Evolutionary conservation across 1,139 yeast species (phyloP).

Genomic region (Taphrina pruni): DNA sequence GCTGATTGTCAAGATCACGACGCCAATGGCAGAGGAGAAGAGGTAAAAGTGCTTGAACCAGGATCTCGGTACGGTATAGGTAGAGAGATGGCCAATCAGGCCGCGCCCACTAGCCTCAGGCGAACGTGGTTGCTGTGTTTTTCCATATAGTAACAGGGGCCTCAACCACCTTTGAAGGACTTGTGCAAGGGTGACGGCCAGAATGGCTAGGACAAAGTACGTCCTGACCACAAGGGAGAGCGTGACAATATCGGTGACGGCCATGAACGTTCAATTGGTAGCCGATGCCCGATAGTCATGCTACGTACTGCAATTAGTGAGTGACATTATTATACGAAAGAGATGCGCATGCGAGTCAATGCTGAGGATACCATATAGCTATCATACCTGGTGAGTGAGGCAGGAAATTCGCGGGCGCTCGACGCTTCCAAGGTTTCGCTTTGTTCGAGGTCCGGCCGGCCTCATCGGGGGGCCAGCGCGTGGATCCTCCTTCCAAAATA

Average conservation of each 20-base stretch:
- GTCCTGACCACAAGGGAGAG: background rate
- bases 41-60: slow-evolving; percentile 59
- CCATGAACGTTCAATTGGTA: background rate
- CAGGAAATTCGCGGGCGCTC: too few relatives aligned
- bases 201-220: slow-evolving; percentile 10
- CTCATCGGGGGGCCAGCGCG: too few relatives aligned
- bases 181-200: slow-evolving; percentile 47
- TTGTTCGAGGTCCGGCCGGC: too few relatives aligned
- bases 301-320: too few relatives aligned
- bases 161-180: slow-evolving; percentile 47
- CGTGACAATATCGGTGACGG: background rate
- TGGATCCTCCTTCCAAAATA: background rate
- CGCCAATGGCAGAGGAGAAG: slow-evolving; percentile 44
- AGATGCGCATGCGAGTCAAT: too few relatives aligned
- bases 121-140: slow-evolving; percentile 42
- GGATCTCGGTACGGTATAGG: slow-evolving; percentile 57
- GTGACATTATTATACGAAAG: too few relatives aligned
- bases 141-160: slow-evolving; percentile 48
- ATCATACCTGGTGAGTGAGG: too few relatives aligned
- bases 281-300: too few relatives aligned
- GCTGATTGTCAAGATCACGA: background rate
- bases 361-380: too few relatives aligned
- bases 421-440: too few relatives aligned
- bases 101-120: slow-evolving; percentile 30
- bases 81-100: slow-evolving; percentile 44